Conservation (phyloP, 495 filamentous ascomycete species). For the Tetracladium setigerum region DNA sequence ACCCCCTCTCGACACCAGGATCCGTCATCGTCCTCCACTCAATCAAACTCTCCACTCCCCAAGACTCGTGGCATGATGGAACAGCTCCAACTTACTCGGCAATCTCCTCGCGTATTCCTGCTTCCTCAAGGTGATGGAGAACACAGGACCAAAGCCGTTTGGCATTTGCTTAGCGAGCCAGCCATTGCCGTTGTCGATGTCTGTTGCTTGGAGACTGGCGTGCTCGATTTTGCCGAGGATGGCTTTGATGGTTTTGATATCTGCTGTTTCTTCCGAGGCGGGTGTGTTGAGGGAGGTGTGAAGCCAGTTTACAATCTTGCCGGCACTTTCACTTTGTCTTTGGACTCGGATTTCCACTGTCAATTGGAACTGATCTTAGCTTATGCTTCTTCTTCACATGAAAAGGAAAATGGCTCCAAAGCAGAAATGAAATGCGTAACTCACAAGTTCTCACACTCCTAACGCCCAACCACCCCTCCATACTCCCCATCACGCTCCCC, state of each 20-base stretch:
- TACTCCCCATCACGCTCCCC: constrained; percentile 80
- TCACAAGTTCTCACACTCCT: constrained; percentile 65
- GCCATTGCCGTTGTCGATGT: constrained; percentile 39
- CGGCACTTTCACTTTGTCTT: constrained; percentile 63
- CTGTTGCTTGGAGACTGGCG: constrained; percentile 61
- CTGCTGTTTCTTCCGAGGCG: constrained; percentile 18
- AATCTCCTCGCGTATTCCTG: constrained; percentile 54
- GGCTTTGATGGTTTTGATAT: constrained; percentile 33
- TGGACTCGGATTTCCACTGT: constrained; percentile 66
- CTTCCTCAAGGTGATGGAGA: constrained; percentile 58
- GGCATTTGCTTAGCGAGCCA: constrained; percentile 93
- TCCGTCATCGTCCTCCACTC: constrained; percentile 88
- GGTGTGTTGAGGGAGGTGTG: constrained; percentile 33
- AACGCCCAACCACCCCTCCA: constrained; percentile 90
- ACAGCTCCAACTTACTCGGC: constrained; percentile 70
- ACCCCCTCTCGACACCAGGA: constrained; percentile 54
- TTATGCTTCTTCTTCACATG: no score
- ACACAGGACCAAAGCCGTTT: constrained; percentile 82
- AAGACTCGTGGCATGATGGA: constrained; percentile 91
- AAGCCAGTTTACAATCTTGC: constrained; percentile 65
- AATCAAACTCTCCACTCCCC: constrained; percentile 90
- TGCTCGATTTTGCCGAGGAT: constrained; percentile 59
- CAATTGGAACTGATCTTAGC: no score
- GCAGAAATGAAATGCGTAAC: no score
- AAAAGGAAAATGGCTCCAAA: no score